A percentile compares a stretch with the other conserved stretches of the same genome.
phyloP scores from a whole-genome alignment of 345 rosid species.

The Sonneratia alba region DNA sequence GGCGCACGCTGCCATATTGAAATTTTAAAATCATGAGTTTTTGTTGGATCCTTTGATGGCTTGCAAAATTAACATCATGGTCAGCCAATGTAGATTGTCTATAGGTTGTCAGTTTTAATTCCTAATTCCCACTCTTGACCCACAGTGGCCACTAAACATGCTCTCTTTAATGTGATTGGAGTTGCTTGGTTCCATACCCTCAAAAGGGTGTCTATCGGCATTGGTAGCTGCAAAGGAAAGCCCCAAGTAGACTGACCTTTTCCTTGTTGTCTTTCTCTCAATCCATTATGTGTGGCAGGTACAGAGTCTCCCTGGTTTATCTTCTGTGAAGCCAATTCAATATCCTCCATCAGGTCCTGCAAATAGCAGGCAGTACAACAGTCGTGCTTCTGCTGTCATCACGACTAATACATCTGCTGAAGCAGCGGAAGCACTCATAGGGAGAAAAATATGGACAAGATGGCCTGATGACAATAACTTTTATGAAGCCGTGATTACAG shows the following conservation, averaged over 20 bases:
- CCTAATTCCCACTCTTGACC: no score
- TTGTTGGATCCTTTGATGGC: no score
- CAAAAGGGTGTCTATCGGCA: no score
- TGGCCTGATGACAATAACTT: slow-evolving; percentile 95
- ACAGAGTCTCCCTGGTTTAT: slow-evolving; percentile 27
- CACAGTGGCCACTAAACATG: no score
- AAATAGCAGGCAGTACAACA: slow-evolving; percentile 45
- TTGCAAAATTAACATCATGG: no score
- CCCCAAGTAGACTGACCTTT: not conserved
- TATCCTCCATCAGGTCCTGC: slow-evolving; percentile 40
- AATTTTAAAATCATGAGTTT: no score
- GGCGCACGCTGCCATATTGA: no score
- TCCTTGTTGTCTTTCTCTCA: not conserved
- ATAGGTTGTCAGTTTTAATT: no score
- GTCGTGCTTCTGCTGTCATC: slow-evolving; percentile 36
- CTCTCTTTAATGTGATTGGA: no score
- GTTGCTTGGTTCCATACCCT: no score
- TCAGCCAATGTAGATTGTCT: no score
- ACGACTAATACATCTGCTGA: slow-evolving; percentile 47
- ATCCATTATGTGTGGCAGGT: slow-evolving; percentile 20
- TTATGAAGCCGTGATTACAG: slow-evolving; percentile 88
- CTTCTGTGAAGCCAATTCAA: slow-evolving; percentile 38
- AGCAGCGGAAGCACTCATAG: slow-evolving; percentile 39
- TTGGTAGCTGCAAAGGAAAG: no score
- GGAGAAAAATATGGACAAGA: slow-evolving; percentile 88